phyloP scores from a whole-genome alignment of 129 eudicot species.

The sunflower (Helianthus annuus) region DNA sequence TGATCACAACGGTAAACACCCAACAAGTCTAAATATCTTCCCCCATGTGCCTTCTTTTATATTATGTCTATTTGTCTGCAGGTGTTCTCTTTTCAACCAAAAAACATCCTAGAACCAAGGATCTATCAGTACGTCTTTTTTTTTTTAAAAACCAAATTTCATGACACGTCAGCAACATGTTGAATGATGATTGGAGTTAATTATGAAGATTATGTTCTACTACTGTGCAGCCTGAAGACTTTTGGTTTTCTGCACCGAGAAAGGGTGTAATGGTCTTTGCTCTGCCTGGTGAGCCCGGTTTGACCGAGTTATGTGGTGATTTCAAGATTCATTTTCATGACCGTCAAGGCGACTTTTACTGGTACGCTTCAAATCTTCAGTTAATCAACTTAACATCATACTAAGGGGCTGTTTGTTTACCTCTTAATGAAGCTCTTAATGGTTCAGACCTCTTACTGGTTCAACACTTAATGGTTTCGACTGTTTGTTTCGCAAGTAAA shows the following conservation, averaged over 20 bases:
- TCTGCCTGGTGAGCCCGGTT: conserved; percentile 95
- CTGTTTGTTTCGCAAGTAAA: too few species aligned
- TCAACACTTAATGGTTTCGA: too few species aligned
- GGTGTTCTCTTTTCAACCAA: conserved; percentile 54
- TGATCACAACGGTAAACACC: conserved; percentile 70
- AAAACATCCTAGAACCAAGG: conserved; percentile 58
- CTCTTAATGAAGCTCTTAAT: too few species aligned
- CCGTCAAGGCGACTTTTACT: conserved; percentile 94
- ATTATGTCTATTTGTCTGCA: conserved; percentile 15
- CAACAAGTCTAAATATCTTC: neutral
- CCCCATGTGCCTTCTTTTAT: neutral
- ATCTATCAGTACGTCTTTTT: conserved; percentile 40
- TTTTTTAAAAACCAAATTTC: neutral
- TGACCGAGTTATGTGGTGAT: conserved; percentile 85
- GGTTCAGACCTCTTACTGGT: too few species aligned
- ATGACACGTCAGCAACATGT: conserved; percentile 6
- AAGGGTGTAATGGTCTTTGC: conserved; percentile 97
- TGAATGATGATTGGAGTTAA: conserved; percentile 1
- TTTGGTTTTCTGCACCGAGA: conserved; percentile 93
- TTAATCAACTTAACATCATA: neutral
- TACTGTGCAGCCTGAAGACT: conserved; percentile 82
- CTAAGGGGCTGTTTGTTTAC: neutral
- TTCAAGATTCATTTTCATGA: conserved; percentile 92
- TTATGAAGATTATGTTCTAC: conserved; percentile 1
- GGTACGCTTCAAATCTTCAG: conserved; percentile 38